Percentiles rank a stretch among this genome's conserved stretches.
These are phyloP conservation scores for Botrytis cinerea DNA, from an alignment of 2,329 filamentous ascomycete species.

Conservation along the genomic window DNA sequence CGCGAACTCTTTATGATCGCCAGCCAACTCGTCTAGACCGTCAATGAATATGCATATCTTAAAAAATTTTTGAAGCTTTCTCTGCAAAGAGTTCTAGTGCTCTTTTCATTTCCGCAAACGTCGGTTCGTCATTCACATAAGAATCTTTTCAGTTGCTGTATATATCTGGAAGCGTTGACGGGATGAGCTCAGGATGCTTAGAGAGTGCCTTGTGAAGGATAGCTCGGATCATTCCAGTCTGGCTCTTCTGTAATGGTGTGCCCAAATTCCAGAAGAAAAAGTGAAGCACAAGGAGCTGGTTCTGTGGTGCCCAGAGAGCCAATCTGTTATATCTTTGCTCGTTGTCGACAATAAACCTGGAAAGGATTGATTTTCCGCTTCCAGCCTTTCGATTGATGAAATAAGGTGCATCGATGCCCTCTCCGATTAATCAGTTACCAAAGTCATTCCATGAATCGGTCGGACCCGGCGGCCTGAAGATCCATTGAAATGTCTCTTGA, in stretches of 20 bases:
- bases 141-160: neutral
- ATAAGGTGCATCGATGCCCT: neutral
- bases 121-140: neutral
- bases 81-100: neutral
- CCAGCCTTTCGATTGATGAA: neutral
- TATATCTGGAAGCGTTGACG: neutral
- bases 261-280: neutral
- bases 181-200: neutral
- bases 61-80: neutral
- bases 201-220: neutral
- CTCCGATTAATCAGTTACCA: neutral
- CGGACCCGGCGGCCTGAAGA: neutral
- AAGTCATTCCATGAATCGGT: neutral
- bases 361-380: neutral
- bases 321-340: neutral
- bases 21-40: neutral
- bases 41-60: neutral
- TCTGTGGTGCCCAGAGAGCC: neutral
- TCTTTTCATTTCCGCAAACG: neutral
- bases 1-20: neutral
- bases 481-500: neutral
- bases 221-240: neutral
- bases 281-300: neutral
- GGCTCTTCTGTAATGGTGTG: neutral
- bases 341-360: neutral